phyloP scores from a whole-genome alignment of 495 filamentous ascomycete genomes.

The Tetracladium marchalianum region DNA sequence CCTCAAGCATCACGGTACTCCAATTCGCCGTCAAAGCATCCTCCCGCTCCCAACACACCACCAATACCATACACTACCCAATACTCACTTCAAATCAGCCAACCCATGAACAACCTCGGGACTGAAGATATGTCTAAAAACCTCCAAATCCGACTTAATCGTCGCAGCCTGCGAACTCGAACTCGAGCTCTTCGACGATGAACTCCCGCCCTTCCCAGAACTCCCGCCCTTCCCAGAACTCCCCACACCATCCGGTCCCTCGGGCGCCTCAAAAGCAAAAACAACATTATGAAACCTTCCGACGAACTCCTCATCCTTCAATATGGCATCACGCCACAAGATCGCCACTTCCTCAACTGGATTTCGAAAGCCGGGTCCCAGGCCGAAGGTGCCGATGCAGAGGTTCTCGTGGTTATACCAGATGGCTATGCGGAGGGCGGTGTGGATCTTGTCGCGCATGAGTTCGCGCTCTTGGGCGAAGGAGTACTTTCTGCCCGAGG shows the following conservation, averaged over 20 bases:
- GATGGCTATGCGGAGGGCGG: slow-evolving; percentile 56
- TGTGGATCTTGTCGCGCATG: slow-evolving; percentile 61
- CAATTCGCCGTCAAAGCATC: too few species aligned
- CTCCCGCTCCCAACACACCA: too few species aligned
- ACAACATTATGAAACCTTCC: slow-evolving; percentile 58
- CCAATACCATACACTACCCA: too few species aligned
- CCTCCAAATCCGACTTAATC: slow-evolving; percentile 8
- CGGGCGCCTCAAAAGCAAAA: slow-evolving; percentile 50
- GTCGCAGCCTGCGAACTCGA: neutral
- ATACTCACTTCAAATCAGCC: too few species aligned
- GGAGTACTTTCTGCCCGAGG: slow-evolving; percentile 52
- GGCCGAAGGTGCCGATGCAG: slow-evolving; percentile 61
- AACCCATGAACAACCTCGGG: slow-evolving; percentile 10
- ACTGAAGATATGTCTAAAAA: slow-evolving; percentile 17
- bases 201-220: slow-evolving; percentile 1
- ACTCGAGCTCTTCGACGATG: slow-evolving; percentile 6
- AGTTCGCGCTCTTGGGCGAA: slow-evolving; percentile 59
- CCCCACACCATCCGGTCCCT: slow-evolving; percentile 1
- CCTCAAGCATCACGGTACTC: too few species aligned
- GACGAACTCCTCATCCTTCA: slow-evolving; percentile 49
- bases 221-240: slow-evolving; percentile 1
- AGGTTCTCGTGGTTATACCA: slow-evolving; percentile 46
- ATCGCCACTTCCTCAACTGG: slow-evolving; percentile 55
- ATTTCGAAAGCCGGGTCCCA: slow-evolving; percentile 60
- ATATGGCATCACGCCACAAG: slow-evolving; percentile 59